Evolutionary conservation across 140 eudicot species (phyloP).

Genomic region (Bidens hawaiensis): DNA sequence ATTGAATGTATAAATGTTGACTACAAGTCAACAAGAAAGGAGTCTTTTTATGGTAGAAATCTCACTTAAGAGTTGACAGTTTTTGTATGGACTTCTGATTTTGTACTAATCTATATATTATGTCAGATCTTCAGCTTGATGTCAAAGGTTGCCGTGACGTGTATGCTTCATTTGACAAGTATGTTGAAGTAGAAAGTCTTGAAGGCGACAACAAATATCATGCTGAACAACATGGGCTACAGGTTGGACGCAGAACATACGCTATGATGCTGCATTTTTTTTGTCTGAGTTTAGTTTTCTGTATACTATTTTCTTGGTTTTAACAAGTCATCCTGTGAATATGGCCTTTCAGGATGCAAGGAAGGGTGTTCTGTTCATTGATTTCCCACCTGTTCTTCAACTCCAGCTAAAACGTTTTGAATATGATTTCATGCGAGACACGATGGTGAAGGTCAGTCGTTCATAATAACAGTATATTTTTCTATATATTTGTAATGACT

Average conservation of each 20-base stretch:
- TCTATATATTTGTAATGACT: constrained; percentile 2
- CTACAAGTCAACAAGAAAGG: constrained; percentile 90
- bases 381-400: constrained; percentile 96
- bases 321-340: constrained; percentile 14
- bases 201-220: constrained; percentile 97
- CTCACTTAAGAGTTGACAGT: constrained; percentile 1
- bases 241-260: constrained; percentile 65
- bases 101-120: constrained; percentile 11
- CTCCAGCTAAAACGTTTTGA: constrained; percentile 94
- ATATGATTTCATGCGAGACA: constrained; percentile 84
- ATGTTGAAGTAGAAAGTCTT: constrained; percentile 91
- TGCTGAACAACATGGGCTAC: constrained; percentile 82
- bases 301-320: constrained; percentile 9
- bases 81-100: not conserved
- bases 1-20: constrained; percentile 95
- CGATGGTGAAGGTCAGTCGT: constrained; percentile 81
- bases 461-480: constrained; percentile 7
- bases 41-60: constrained; percentile 77
- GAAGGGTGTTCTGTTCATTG: constrained; percentile 88
- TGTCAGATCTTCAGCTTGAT: constrained; percentile 89
- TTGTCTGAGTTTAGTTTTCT: constrained; percentile 1
- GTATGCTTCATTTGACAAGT: constrained; percentile 97
- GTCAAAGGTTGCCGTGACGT: constrained; percentile 93
- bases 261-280: too few species aligned
- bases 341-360: constrained; percentile 74